Percentiles rank a stretch among this genome's conserved stretches.
Evolutionary conservation across 169 alveolate genomes (phyloP).

Genomic region (Plasmodium chabaudi): DNA sequence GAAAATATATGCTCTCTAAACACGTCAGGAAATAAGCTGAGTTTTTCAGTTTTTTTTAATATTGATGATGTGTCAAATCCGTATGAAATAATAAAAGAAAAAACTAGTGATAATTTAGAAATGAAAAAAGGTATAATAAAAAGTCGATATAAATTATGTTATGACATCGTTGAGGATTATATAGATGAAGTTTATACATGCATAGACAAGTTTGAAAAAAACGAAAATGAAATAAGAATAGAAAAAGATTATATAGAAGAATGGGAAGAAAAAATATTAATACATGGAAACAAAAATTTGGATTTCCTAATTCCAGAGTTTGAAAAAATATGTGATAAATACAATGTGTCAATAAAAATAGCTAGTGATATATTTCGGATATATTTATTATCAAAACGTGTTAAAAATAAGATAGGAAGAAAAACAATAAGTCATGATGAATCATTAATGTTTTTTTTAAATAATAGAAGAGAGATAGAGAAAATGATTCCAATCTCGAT

Average conservation of each 20-base stretch:
- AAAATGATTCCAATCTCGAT: conserved; percentile 4
- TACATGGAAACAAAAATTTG: conserved; percentile 19
- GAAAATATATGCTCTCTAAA: conserved; percentile 90
- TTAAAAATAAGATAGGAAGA: conserved; percentile 47
- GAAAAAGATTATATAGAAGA: neutral
- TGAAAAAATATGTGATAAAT: conserved; percentile 19
- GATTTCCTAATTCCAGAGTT: conserved; percentile 11
- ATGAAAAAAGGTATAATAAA: conserved; percentile 24
- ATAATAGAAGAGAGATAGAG: neutral
- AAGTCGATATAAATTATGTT: conserved; percentile 29
- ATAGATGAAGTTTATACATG: conserved; percentile 33
- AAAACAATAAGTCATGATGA: conserved; percentile 27
- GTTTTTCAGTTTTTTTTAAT: conserved; percentile 89
- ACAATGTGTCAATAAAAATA: conserved; percentile 19
- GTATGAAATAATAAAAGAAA: conserved; percentile 3
- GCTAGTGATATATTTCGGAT: conserved; percentile 71
- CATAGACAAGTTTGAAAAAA: neutral
- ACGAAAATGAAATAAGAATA: neutral
- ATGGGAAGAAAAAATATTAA: conserved; percentile 28
- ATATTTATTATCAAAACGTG: conserved; percentile 34
- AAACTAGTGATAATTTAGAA: conserved; percentile 10
- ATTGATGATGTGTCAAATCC: conserved; percentile 36
- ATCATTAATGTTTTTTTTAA: conserved; percentile 29
- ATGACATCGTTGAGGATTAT: conserved; percentile 50
- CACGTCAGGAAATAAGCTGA: conserved; percentile 88